phyloP scores from a whole-genome alignment of 306 rosid species.

The Myrica gale region DNA sequence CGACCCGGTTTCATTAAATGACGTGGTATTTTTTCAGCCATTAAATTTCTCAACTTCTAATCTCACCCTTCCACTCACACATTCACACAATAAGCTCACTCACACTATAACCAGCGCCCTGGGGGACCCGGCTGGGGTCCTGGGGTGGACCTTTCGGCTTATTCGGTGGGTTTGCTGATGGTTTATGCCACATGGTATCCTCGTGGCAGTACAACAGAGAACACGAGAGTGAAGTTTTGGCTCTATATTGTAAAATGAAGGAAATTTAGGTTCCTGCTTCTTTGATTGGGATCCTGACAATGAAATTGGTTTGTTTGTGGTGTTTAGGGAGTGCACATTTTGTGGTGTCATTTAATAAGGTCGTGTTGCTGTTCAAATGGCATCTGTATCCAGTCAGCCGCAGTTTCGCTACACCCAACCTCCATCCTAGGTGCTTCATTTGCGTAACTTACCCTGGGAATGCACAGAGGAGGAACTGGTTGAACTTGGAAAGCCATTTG shows the following conservation, averaged over 20 bases:
- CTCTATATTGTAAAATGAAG: background rate
- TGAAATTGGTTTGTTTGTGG: constrained; percentile 23
- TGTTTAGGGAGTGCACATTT: no score
- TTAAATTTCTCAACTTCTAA: no score
- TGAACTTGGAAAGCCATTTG: constrained; percentile 99
- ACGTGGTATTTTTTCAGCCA: no score
- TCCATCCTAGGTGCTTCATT: constrained; percentile 95
- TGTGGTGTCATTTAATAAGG: constrained; percentile 36
- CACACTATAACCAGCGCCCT: no score
- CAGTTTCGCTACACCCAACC: constrained; percentile 99
- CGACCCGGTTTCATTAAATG: no score
- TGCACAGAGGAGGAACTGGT: constrained; percentile 92
- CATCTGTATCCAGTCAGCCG: constrained; percentile 94
- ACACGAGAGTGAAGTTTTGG: background rate
- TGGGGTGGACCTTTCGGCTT: no score
- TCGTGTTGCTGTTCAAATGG: constrained; percentile 45
- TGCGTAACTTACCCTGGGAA: constrained; percentile 99
- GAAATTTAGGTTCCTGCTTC: constrained; percentile 1
- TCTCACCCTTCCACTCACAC: no score
- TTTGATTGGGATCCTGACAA: constrained; percentile 18
- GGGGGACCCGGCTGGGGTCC: no score
- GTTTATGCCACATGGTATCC: no score
- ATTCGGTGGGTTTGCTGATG: no score
- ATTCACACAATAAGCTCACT: no score
- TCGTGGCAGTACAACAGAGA: background rate